Conservation (phyloP, 2,329 filamentous ascomycete genomes). For the Mariannaea elegans region DNA sequence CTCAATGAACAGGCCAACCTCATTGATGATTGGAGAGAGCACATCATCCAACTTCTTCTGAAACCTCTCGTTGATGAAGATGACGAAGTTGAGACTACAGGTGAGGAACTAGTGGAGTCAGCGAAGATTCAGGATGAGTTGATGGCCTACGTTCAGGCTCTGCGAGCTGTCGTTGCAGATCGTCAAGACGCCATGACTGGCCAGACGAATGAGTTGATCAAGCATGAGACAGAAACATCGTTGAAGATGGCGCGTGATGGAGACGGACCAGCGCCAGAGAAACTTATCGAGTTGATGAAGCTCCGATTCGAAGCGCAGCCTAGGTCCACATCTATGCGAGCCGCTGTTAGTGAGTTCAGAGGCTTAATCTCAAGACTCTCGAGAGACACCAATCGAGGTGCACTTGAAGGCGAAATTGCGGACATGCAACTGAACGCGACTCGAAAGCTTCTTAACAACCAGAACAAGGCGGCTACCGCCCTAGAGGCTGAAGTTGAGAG, state of each 20-base stretch:
- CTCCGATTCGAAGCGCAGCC: slow-evolving; percentile 60
- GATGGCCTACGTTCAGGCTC: slow-evolving; percentile 82
- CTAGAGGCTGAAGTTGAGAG: slow-evolving; percentile 77
- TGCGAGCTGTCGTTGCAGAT: slow-evolving; percentile 81
- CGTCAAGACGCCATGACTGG: slow-evolving; percentile 81
- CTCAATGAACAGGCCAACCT: slow-evolving; percentile 78
- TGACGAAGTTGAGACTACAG: slow-evolving; percentile 75
- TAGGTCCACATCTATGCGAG: slow-evolving; percentile 72
- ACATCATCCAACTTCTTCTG: slow-evolving; percentile 75
- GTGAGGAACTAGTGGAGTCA: slow-evolving; percentile 89
- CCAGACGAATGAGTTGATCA: slow-evolving; percentile 76
- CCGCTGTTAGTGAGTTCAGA: slow-evolving; percentile 75
- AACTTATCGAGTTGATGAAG: slow-evolving; percentile 61
- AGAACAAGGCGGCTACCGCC: slow-evolving; percentile 57
- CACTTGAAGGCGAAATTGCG: slow-evolving; percentile 73
- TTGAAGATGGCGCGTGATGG: slow-evolving; percentile 67
- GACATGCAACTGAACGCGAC: slow-evolving; percentile 69
- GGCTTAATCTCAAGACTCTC: slow-evolving; percentile 66
- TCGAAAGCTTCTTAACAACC: slow-evolving; percentile 61
- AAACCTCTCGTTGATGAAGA: slow-evolving; percentile 86
- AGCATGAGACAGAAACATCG: slow-evolving; percentile 74
- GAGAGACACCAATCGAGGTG: slow-evolving; percentile 60
- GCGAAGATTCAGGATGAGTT: slow-evolving; percentile 89
- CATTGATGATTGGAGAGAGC: slow-evolving; percentile 78
- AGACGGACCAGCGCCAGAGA: slow-evolving; percentile 76